Base-by-base conservation (phyloP, 225 moss, liverwort and hornwort species). In the Polytrichum formosum region DNA sequence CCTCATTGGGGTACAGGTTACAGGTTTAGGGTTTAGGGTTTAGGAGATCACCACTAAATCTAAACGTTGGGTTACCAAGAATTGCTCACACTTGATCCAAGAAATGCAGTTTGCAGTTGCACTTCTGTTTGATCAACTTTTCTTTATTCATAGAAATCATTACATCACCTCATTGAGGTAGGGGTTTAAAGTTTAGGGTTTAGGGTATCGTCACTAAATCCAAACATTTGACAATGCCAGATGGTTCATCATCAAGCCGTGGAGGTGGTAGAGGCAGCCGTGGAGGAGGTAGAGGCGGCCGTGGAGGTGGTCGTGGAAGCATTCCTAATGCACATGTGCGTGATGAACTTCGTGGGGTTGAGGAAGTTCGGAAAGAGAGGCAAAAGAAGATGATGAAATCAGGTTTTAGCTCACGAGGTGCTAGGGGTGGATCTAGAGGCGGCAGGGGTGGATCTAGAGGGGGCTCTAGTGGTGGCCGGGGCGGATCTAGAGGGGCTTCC, bases 311-410 rank as follows among this genome's bases (percentile, higher is more conserved):
- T 53, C 87, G 73, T 85, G 83, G 83, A 53, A 74, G 83, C 65
- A 10, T 91, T 46, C 90, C 94, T 10, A 91, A 94, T 79, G 88
- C 91, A 54, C 63, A 90, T 62, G 92, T 70, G 26, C 85, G 84
- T 28, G 88, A 92, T 61, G 94, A 97, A 58, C 90, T 97, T 76
- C 82, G 80, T 54, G 94, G 94, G 4, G 86, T 94, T 7, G 97
- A 97, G 72, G 97, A 97, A 77, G 97, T 97, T 62, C 85, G 97
- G 20, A 97, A 94, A 78, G 85, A 91, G 23, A 86, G 97, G 76
- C 94, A 97, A 77, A 97, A 92, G 89, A 94, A 87, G 69, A 81
- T 71, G 46, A 87, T 90, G 94, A 90, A 80, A 68, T 74, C 82
- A 17, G 77, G 72, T 17, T 56, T 56, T 13, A 72, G 78, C 27